A percentile compares a stretch with the other conserved stretches of the same genome.
These are phyloP conservation scores for Pachyrhizus erosus DNA, from an alignment of 306 rosid genomes.

Conservation along the genomic window DNA sequence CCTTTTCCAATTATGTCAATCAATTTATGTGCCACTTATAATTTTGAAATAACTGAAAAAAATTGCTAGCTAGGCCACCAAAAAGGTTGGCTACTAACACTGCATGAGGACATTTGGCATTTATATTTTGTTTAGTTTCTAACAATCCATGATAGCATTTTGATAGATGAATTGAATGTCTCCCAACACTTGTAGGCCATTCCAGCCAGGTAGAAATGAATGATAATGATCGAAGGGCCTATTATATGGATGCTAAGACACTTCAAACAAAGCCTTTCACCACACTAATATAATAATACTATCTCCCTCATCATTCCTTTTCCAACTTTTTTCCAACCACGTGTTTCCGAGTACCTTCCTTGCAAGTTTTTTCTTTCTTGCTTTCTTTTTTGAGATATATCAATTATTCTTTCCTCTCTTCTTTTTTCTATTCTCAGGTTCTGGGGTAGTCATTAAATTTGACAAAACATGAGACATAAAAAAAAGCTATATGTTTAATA, in stretches of 20 bases:
- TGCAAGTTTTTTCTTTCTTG: not conserved
- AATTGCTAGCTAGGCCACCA: not conserved
- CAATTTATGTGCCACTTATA: not conserved
- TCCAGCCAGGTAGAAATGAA: not conserved
- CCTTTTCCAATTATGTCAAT: not conserved
- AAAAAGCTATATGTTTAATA: not conserved
- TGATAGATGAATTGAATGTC: not conserved
- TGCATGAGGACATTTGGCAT: constrained; percentile 2
- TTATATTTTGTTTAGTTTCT: not conserved
- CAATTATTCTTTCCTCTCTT: not conserved
- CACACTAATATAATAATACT: not conserved
- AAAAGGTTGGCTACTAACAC: not conserved
- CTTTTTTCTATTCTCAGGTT: not conserved
- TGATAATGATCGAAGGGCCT: constrained; percentile 31
- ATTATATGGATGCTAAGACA: not conserved
- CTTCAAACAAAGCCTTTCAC: not conserved
- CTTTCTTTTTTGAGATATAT: not conserved
- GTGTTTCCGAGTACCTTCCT: constrained; percentile 2
- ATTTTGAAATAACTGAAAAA: not conserved
- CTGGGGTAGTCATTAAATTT: not conserved
- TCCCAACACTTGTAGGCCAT: not conserved
- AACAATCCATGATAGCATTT: not conserved
- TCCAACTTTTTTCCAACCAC: not conserved
- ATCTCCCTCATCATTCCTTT: not conserved
- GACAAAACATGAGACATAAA: not conserved